These are phyloP conservation scores for Pseudoperonospora humuli DNA, from an alignment of 352 stramenopile species.

Conservation along the genomic window DNA sequence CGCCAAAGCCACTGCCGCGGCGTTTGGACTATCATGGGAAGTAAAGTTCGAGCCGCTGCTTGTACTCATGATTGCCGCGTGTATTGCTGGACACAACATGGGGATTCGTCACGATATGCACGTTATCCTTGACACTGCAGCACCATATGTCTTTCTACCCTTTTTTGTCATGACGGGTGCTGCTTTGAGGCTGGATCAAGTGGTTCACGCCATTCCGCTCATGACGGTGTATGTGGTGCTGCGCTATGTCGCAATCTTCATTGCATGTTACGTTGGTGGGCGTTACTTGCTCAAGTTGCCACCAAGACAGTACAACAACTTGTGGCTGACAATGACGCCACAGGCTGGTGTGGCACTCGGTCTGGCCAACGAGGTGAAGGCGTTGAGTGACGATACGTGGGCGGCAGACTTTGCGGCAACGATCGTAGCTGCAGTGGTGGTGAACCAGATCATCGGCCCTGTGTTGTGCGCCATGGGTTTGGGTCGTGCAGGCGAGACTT, in stretches of 20 bases:
- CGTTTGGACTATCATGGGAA: constrained; percentile 53
- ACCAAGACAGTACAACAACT: constrained; percentile 58
- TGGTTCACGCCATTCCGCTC: constrained; percentile 51
- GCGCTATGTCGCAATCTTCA: constrained; percentile 55
- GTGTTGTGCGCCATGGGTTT: constrained; percentile 53
- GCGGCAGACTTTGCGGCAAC: constrained; percentile 50
- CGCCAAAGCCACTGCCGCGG: constrained; percentile 32
- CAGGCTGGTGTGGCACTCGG: constrained; percentile 55
- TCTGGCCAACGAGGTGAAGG: constrained; percentile 49
- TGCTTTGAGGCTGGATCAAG: constrained; percentile 55
- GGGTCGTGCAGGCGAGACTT: constrained; percentile 38
- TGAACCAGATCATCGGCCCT: constrained; percentile 65
- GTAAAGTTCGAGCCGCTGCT: constrained; percentile 61
- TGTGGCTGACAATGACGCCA: constrained; percentile 67
- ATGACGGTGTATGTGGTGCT: constrained; percentile 57
- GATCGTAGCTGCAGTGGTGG: constrained; percentile 56
- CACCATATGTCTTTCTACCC: constrained; percentile 62
- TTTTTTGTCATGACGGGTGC: constrained; percentile 75
- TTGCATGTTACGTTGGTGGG: constrained; percentile 49
- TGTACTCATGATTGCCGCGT: constrained; percentile 61
- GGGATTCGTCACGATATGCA: constrained; percentile 67
- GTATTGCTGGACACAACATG: constrained; percentile 48
- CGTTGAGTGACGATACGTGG: constrained; percentile 47
- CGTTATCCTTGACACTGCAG: constrained; percentile 52
- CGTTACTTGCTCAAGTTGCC: constrained; percentile 50